Percentiles rank a stretch among this genome's conserved stretches.
Evolutionary conservation across 129 eudicot genomes (phyloP).

Genomic region (Scalesia atractyloides): DNA sequence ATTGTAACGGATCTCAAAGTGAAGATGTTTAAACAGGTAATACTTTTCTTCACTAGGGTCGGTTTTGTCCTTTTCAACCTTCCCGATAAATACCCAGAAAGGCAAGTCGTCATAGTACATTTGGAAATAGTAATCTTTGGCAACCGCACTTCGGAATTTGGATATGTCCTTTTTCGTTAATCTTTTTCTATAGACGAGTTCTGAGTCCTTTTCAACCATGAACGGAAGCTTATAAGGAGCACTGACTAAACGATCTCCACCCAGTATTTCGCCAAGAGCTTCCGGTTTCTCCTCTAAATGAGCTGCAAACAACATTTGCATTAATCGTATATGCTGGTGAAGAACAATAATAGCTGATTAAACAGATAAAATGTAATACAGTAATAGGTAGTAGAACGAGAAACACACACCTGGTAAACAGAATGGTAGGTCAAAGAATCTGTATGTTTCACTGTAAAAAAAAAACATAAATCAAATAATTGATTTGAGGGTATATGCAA

Average conservation of each 20-base stretch:
- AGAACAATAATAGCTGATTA: neutral
- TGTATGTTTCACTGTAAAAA: slow-evolving; percentile 59
- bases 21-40: slow-evolving; percentile 72
- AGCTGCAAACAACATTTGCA: slow-evolving; percentile 35
- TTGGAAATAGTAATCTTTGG: slow-evolving; percentile 79
- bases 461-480: neutral
- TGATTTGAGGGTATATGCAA: slow-evolving; percentile 4
- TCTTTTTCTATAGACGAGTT: slow-evolving; percentile 60
- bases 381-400: neutral
- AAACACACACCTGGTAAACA: slow-evolving; percentile 46
- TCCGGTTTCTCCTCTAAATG: slow-evolving; percentile 63
- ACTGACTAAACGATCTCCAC: slow-evolving; percentile 79
- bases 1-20: slow-evolving; percentile 68
- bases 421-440: slow-evolving; percentile 55
- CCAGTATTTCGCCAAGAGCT: slow-evolving; percentile 82
- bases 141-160: slow-evolving; percentile 64
- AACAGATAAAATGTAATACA: slow-evolving; percentile 6
- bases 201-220: slow-evolving; percentile 63
- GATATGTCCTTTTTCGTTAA: slow-evolving; percentile 59
- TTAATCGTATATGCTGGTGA: neutral
- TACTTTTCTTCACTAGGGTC: slow-evolving; percentile 64
- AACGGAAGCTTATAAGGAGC: slow-evolving; percentile 76
- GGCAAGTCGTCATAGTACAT: slow-evolving; percentile 89
- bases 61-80: slow-evolving; percentile 68
- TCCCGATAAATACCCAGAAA: slow-evolving; percentile 80